Percentiles rank a stretch among this genome's conserved stretches.
phyloP scores from a whole-genome alignment of 768 basidiomycete genomes.

The Brasilioporus rufonigricans region DNA sequence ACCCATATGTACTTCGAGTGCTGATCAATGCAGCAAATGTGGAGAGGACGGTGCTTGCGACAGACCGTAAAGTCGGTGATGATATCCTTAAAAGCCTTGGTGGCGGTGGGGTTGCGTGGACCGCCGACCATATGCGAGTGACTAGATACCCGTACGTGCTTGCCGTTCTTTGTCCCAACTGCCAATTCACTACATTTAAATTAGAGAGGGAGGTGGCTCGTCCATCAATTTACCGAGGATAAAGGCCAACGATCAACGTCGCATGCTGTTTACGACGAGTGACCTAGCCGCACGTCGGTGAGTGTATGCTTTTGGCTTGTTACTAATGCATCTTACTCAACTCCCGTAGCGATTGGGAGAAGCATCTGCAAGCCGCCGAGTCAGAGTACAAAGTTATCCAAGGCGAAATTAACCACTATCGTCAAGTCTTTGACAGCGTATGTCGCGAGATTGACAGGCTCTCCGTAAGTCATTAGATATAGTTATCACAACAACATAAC shows the following conservation, averaged over 20 bases:
- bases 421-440: conserved; percentile 28
- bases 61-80: conserved; percentile 64
- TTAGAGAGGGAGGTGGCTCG: conserved; percentile 67
- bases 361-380: conserved; percentile 39
- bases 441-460: conserved; percentile 33
- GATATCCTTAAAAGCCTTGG: conserved; percentile 40
- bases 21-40: conserved; percentile 74
- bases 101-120: conserved; percentile 60
- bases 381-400: conserved; percentile 32
- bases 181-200: background rate
- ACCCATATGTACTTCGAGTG: conserved; percentile 74
- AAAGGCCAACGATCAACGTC: conserved; percentile 33
- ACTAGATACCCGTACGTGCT: conserved; percentile 59
- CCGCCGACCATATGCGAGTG: conserved; percentile 60
- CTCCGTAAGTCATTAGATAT: conserved; percentile 29
- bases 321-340: background rate
- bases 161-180: background rate
- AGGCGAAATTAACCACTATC: conserved; percentile 27
- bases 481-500: background rate
- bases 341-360: conserved; percentile 44
- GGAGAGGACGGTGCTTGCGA: conserved; percentile 68
- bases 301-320: conserved; percentile 14
- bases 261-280: conserved; percentile 52
- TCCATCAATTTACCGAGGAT: conserved; percentile 41
- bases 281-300: conserved; percentile 52